A percentile compares a stretch with the other conserved stretches of the same genome.
These are phyloP conservation scores for Trichosporon sp. DNA, from an alignment of 1,284 basidiomycete genomes.

Conservation along the genomic window DNA sequence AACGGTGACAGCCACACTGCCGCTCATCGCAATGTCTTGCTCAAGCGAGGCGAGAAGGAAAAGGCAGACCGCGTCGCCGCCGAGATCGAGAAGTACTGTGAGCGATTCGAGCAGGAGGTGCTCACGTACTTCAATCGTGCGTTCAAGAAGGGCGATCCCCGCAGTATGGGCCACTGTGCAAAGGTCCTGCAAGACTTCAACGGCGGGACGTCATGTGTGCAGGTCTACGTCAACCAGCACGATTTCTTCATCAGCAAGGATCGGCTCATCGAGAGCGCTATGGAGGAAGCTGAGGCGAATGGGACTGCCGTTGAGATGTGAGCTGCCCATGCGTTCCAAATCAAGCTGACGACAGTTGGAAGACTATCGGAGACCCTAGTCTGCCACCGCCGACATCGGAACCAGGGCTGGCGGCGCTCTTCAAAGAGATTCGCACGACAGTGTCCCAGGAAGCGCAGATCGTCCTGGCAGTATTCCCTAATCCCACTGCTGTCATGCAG, in stretches of 20 bases:
- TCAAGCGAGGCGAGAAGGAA: conserved; percentile 39
- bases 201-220: conserved; percentile 90
- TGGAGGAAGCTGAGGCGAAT: conserved; percentile 26
- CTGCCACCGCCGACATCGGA: conserved; percentile 71
- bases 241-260: conserved; percentile 94
- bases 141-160: conserved; percentile 93
- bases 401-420: conserved; percentile 70
- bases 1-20: conserved; percentile 11
- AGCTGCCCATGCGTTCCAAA: conserved; percentile 26
- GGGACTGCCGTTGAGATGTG: conserved; percentile 58
- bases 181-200: conserved; percentile 97
- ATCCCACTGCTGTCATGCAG: conserved; percentile 95
- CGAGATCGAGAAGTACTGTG: conserved; percentile 81
- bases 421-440: conserved; percentile 80
- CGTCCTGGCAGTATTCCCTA: conserved; percentile 96
- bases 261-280: conserved; percentile 52
- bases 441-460: conserved; percentile 96
- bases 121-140: conserved; percentile 89
- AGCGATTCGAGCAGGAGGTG: conserved; percentile 98
- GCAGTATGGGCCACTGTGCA: conserved; percentile 99
- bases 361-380: conserved; percentile 70
- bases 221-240: conserved; percentile 99
- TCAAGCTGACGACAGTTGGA: conserved; percentile 60
- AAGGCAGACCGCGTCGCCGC: conserved; percentile 54
- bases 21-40: conserved; percentile 6